phyloP scores from a whole-genome alignment of 768 basidiomycete genomes.

The Multifurca ochricompacta region DNA sequence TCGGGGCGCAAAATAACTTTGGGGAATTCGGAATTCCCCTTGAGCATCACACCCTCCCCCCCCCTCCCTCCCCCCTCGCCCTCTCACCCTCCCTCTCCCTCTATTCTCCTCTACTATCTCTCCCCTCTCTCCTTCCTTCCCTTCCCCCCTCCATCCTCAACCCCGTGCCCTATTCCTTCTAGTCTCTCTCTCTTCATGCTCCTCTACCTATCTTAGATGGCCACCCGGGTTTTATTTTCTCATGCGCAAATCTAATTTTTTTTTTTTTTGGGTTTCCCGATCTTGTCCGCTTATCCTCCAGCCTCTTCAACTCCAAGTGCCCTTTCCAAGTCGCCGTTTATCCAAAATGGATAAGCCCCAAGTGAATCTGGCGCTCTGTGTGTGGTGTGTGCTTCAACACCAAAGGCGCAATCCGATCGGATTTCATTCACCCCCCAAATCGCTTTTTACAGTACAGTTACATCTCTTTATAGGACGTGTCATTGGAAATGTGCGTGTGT shows the following conservation, averaged over 20 bases:
- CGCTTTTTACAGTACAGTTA: neutral
- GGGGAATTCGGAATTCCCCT: constrained; percentile 11
- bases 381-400: neutral
- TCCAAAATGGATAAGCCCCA: constrained; percentile 15
- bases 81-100: no score
- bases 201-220: no score
- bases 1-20: constrained; percentile 13
- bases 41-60: neutral
- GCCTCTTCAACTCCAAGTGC: neutral
- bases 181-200: no score
- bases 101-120: no score
- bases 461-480: no score
- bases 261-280: no score
- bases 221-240: constrained; percentile 9
- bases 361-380: constrained; percentile 9
- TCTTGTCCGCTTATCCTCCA: neutral
- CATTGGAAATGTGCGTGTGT: no score
- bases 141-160: no score
- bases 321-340: constrained; percentile 14
- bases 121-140: no score
- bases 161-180: no score
- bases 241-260: constrained; percentile 4
- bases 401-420: constrained; percentile 10
- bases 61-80: no score
- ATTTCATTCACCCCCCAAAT: neutral